Evolutionary conservation across 1,284 basidiomycete genomes (phyloP), one percentile per base, ranked within the genome.

Genomic region (Porodaedalea pini): DNA sequence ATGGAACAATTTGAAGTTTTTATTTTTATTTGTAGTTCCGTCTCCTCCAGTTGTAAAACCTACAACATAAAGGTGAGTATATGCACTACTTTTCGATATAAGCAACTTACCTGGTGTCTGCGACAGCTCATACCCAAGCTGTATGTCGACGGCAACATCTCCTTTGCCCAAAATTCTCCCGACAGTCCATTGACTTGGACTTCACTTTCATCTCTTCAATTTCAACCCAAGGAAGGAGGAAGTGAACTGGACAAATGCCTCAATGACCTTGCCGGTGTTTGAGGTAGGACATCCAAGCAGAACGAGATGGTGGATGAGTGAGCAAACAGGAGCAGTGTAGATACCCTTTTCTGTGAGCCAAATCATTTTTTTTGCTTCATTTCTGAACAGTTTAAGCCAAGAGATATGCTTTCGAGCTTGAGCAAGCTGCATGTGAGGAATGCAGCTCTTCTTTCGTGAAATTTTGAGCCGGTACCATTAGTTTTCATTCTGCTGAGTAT

Each of bases 21-120:
- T 39, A 44, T 41, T 54, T 31, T 45, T 43, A 34, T 63, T 44
- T 13, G 60, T 49, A n/a, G 62, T 62, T 11, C 57, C 57, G 44
- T 63, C 62, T 1, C 51, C 25, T 31, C 58, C 56, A 17, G 57
- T 27, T 15, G 58, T 58, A 40, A 60, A 39, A 39, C 23, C 60
- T 63, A 6, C 4, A 19, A 36, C 29, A 10, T 15, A 17, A 19
- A 48, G 21, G n/a, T 50, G 15, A 36, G 4, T 23, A 32, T 21
- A 6, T 40, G 7, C n/a, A 10, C 15, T 21, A 4, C 2, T n/a
- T 25, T 56, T 11, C 36, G 8, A n/a, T 23, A 50, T 19, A 21
- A 13, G 34, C 4, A 21, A 49, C 54, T 37, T 23, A 56, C 54
- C 47, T 25, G 27, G 13, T 5, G 54, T 31, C 19, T 34, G 3